A percentile compares a stretch with the other conserved stretches of the same genome.
Conservation (phyloP, 2,329 filamentous ascomycete genomes). For the Calonectria leucothoes region DNA sequence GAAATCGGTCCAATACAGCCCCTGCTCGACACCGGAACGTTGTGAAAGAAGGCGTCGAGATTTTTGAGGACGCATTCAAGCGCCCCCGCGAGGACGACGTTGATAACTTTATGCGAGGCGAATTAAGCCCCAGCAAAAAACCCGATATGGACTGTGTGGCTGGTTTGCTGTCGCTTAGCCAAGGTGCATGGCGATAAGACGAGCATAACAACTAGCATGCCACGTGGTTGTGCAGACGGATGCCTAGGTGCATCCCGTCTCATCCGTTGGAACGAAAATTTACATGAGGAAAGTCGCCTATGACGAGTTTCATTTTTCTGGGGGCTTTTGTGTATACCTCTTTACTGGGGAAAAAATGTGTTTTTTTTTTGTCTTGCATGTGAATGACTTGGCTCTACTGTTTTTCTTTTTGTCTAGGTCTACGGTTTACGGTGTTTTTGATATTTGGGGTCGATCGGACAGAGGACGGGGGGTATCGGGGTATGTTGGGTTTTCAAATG, state of each 20-base stretch:
- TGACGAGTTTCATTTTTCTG: slow-evolving; percentile 18
- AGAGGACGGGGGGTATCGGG: slow-evolving; percentile 14
- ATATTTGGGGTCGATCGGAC: slow-evolving; percentile 24
- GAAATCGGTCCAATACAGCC: slow-evolving; percentile 54
- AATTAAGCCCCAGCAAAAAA: slow-evolving; percentile 76
- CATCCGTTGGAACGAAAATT: slow-evolving; percentile 23
- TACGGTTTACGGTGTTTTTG: slow-evolving; percentile 33
- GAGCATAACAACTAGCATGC: slow-evolving; percentile 3
- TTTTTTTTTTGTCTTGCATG: slow-evolving; percentile 15
- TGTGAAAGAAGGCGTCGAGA: slow-evolving; percentile 53
- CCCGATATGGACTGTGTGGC: slow-evolving; percentile 90
- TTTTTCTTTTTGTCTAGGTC: slow-evolving; percentile 23
- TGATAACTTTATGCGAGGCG: slow-evolving; percentile 77
- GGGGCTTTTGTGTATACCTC: slow-evolving; percentile 29
- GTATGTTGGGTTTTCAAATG: slow-evolving; percentile 29
- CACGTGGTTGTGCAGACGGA: slow-evolving; percentile 14
- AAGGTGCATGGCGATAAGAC: slow-evolving; percentile 84
- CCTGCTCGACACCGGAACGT: slow-evolving; percentile 48
- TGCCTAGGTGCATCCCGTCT: neutral
- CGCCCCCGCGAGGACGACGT: slow-evolving; percentile 67
- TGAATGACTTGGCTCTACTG: slow-evolving; percentile 28
- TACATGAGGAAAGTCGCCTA: slow-evolving; percentile 25
- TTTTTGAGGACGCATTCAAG: slow-evolving; percentile 64
- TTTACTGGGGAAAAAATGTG: slow-evolving; percentile 25
- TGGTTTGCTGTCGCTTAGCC: slow-evolving; percentile 87